Percentiles rank a stretch among this genome's conserved stretches.
These are phyloP conservation scores for Multifurca ochricompacta DNA, from an alignment of 768 basidiomycete genomes.

Conservation along the genomic window DNA sequence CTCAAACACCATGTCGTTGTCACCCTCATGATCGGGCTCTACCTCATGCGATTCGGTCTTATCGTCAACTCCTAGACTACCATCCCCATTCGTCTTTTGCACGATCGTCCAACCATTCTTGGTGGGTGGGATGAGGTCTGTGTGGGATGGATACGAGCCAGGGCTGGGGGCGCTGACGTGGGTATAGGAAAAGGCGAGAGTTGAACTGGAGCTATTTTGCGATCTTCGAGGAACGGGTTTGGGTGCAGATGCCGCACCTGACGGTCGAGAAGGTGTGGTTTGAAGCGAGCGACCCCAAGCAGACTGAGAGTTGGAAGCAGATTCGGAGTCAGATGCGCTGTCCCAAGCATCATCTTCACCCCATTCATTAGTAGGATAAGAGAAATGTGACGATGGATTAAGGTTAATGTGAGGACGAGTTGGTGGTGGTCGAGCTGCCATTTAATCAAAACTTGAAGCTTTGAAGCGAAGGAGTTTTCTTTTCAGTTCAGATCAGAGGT, in stretches of 20 bases:
- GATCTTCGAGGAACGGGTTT: conserved; percentile 16
- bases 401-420: conserved; percentile 23
- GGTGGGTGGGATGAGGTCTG: conserved; percentile 8
- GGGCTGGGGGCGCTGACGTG: conserved; percentile 20
- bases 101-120: conserved; percentile 22
- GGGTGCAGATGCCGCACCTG: conserved; percentile 4
- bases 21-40: background rate
- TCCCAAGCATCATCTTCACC: conserved; percentile 32
- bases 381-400: conserved; percentile 20
- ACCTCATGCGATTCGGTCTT: background rate
- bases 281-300: conserved; percentile 15
- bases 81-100: conserved; percentile 1
- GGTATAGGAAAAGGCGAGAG: conserved; percentile 22
- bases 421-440: conserved; percentile 23
- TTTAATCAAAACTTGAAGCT: too few species aligned
- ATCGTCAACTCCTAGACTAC: background rate
- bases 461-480: too few species aligned
- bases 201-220: conserved; percentile 19
- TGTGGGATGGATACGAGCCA: conserved; percentile 14
- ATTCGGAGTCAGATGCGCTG: conserved; percentile 28
- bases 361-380: conserved; percentile 23
- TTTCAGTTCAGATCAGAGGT: too few species aligned
- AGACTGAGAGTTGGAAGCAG: conserved; percentile 9
- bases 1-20: conserved; percentile 12
- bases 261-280: background rate